These are phyloP conservation scores for Aspergillus sclerotioniger DNA, from an alignment of 495 filamentous ascomycete genomes.

Conservation along the genomic window DNA sequence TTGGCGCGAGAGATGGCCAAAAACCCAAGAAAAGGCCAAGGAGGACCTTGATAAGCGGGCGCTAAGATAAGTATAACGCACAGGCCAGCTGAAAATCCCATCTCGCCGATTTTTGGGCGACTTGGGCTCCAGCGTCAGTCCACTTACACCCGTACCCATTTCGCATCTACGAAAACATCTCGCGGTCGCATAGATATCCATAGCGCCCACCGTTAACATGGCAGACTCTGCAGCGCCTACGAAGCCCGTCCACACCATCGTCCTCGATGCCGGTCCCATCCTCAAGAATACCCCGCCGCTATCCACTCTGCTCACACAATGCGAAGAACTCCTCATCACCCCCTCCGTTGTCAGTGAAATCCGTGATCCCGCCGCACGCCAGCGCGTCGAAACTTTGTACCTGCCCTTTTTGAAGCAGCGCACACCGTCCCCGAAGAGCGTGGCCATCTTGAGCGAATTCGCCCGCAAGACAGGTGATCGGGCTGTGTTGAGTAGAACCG, in stretches of 20 bases:
- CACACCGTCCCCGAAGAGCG: conserved; percentile 67
- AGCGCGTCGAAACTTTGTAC: conserved; percentile 76
- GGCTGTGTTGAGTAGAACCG: conserved; percentile 78
- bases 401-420: conserved; percentile 80
- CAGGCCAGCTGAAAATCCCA: conserved; percentile 10
- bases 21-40: not conserved
- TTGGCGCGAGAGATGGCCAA: not conserved
- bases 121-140: not conserved
- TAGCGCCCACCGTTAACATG: conserved; percentile 29
- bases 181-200: conserved; percentile 11
- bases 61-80: conserved; percentile 20
- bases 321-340: conserved; percentile 77
- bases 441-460: conserved; percentile 79
- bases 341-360: conserved; percentile 88
- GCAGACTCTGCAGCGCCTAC: conserved; percentile 31
- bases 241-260: conserved; percentile 79
- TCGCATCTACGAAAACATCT: conserved; percentile 1
- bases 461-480: conserved; percentile 87
- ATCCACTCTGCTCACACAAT: conserved; percentile 70
- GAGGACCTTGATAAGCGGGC: not conserved
- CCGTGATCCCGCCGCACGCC: conserved; percentile 75
- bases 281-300: conserved; percentile 83
- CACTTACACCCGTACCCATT: not conserved
- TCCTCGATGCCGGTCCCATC: conserved; percentile 89
- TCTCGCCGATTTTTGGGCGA: not conserved